Percentiles rank a stretch among this genome's conserved stretches.
phyloP scores from a whole-genome alignment of 495 filamentous ascomycete genomes.

The Trichoderma erinaceum region DNA sequence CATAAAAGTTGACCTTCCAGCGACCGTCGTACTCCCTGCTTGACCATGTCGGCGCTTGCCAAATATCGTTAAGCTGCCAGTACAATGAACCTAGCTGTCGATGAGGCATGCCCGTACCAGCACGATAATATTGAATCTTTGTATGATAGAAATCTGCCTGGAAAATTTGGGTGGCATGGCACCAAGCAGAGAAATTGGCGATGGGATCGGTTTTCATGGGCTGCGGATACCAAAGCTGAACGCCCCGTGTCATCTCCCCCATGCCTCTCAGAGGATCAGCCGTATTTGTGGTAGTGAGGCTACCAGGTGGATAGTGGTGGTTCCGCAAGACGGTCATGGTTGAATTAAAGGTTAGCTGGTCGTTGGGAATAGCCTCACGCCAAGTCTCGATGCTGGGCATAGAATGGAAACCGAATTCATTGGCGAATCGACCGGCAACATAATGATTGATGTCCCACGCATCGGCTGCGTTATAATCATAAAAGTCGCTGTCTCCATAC shows the following conservation, averaged over 20 bases:
- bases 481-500: constrained; percentile 65
- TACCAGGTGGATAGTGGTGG: constrained; percentile 56
- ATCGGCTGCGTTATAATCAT: constrained; percentile 54
- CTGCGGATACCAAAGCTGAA: constrained; percentile 54
- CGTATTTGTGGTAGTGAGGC: constrained; percentile 42
- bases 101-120: constrained; percentile 53
- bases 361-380: constrained; percentile 46
- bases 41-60: constrained; percentile 65
- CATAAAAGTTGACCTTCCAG: constrained; percentile 54
- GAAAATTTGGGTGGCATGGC: constrained; percentile 60
- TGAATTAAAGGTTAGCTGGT: constrained; percentile 56
- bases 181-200: constrained; percentile 66
- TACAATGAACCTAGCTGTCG: constrained; percentile 59
- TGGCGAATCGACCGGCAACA: constrained; percentile 58
- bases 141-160: constrained; percentile 61
- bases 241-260: constrained; percentile 59
- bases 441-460: constrained; percentile 53
- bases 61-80: constrained; percentile 67
- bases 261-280: constrained; percentile 41
- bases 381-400: constrained; percentile 62
- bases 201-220: constrained; percentile 50
- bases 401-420: constrained; percentile 62
- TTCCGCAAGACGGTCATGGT: constrained; percentile 55
- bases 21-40: constrained; percentile 58
- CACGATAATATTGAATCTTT: constrained; percentile 60